Conservation (phyloP, 129 eudicot genomes). For the Ambrosia trifida region DNA sequence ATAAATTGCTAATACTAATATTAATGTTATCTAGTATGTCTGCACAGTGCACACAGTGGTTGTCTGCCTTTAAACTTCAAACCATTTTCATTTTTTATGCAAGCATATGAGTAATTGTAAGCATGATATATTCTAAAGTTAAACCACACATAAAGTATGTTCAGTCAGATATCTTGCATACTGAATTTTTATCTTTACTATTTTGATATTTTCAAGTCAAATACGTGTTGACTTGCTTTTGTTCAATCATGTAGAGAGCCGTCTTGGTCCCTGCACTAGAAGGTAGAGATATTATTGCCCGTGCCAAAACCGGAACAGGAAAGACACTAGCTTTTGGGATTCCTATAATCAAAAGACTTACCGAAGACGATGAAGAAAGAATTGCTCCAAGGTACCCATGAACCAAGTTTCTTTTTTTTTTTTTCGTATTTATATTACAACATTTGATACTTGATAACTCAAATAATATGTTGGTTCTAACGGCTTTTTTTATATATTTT, state of each 20-base stretch:
- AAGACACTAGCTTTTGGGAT: conserved; percentile 97
- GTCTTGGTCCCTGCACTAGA: conserved; percentile 86
- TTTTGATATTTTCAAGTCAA: not conserved
- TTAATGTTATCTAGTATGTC: not conserved
- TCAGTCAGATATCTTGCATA: not conserved
- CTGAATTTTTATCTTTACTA: not conserved
- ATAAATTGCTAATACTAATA: not conserved
- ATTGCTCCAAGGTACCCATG: conserved; percentile 58
- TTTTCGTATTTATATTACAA: not conserved
- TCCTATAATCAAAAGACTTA: conserved; percentile 75
- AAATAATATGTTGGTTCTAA: conserved; percentile 21
- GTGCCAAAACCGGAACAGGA: conserved; percentile 99
- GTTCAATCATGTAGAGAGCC: conserved; percentile 66
- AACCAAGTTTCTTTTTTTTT: not conserved
- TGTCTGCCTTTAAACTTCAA: not conserved
- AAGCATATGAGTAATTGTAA: not conserved
- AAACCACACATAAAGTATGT: not conserved
- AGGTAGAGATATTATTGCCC: conserved; percentile 93
- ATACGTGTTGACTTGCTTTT: conserved; percentile 16
- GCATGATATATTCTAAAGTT: not conserved
- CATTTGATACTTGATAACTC: conserved; percentile 9
- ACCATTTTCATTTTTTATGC: not conserved
- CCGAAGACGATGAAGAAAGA: conserved; percentile 61
- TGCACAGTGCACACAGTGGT: not conserved
- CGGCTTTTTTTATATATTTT: not conserved